Percentiles rank a stretch among this genome's conserved stretches.
phyloP scores from a whole-genome alignment of 2,329 filamentous ascomycete genomes.

The Fusarium clavum region DNA sequence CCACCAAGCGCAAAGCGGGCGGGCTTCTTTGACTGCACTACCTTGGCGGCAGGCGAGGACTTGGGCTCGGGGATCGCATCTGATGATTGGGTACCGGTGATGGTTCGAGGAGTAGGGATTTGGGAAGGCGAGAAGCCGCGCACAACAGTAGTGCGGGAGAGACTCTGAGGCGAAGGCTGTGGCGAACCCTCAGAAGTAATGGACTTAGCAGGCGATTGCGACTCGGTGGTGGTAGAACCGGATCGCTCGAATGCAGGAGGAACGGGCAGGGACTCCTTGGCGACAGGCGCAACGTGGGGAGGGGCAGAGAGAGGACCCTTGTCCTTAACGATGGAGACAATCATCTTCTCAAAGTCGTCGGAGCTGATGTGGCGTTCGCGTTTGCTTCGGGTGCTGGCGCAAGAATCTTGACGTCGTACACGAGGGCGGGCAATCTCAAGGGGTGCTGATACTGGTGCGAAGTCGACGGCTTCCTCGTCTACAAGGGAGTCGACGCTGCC shows the following conservation, averaged over 20 bases:
- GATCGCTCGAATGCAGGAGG: slow-evolving; percentile 54
- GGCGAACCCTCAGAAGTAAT: slow-evolving; percentile 54
- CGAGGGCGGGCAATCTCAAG: slow-evolving; percentile 73
- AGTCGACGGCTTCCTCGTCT: slow-evolving; percentile 74
- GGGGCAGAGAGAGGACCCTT: slow-evolving; percentile 69
- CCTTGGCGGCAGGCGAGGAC: slow-evolving; percentile 69
- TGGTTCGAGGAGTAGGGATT: slow-evolving; percentile 61
- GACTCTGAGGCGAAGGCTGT: slow-evolving; percentile 45
- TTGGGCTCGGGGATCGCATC: slow-evolving; percentile 72
- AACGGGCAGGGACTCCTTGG: slow-evolving; percentile 56
- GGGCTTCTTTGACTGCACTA: slow-evolving; percentile 73
- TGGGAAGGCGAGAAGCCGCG: slow-evolving; percentile 87
- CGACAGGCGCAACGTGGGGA: slow-evolving; percentile 45
- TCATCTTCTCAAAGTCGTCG: slow-evolving; percentile 92
- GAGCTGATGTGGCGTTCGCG: slow-evolving; percentile 92
- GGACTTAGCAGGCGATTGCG: slow-evolving; percentile 65
- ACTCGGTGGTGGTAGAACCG: slow-evolving; percentile 60
- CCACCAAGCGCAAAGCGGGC: slow-evolving; percentile 79
- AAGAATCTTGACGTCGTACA: slow-evolving; percentile 78
- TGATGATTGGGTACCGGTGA: slow-evolving; percentile 62
- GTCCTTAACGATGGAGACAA: slow-evolving; percentile 91
- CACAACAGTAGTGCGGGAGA: slow-evolving; percentile 66
- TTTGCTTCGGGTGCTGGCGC: slow-evolving; percentile 76
- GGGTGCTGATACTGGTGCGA: slow-evolving; percentile 64
- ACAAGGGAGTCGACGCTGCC: slow-evolving; percentile 80